These are phyloP conservation scores for Xylariaceae sp. DNA, from an alignment of 2,329 filamentous ascomycete species.

Conservation along the genomic window DNA sequence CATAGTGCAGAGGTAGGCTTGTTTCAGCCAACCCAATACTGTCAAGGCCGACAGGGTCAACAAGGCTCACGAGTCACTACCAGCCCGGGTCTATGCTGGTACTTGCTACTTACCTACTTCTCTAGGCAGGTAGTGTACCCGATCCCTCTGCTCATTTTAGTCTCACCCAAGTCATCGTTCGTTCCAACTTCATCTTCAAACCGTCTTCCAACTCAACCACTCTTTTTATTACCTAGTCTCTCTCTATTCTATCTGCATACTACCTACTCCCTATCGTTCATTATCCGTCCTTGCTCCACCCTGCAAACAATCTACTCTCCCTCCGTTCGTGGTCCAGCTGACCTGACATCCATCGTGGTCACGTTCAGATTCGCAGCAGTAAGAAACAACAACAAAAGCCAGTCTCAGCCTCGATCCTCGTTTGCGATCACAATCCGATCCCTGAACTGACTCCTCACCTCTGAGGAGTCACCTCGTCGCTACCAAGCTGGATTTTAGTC, in stretches of 20 bases:
- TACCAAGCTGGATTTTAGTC: conserved; percentile 30
- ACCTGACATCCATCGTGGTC: conserved; percentile 1
- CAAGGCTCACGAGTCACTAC: conserved; percentile 2
- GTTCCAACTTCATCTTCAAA: conserved; percentile 4
- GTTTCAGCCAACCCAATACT: conserved; percentile 33
- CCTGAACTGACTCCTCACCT: conserved; percentile 23
- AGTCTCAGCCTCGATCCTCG: neutral
- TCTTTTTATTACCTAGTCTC: conserved; percentile 9
- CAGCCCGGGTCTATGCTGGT: conserved; percentile 1
- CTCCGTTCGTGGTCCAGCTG: neutral
- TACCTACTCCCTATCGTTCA: neutral
- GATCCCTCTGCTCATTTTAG: neutral
- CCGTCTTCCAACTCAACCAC: conserved; percentile 11
- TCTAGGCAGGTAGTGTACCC: neutral
- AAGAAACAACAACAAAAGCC: conserved; percentile 6
- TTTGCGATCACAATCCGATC: conserved; percentile 5
- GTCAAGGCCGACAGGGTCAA: conserved; percentile 20
- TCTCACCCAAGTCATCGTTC: neutral
- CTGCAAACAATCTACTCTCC: neutral
- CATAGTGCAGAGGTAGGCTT: conserved; percentile 23
- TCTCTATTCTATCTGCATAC: neutral
- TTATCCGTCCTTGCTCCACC: conserved; percentile 1
- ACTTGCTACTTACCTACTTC: conserved; percentile 3
- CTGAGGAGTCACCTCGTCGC: conserved; percentile 22
- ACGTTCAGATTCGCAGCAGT: conserved; percentile 4